Evolutionary conservation across 106 monocot species (phyloP).

Genomic region (Dioscorea dumetorum): DNA sequence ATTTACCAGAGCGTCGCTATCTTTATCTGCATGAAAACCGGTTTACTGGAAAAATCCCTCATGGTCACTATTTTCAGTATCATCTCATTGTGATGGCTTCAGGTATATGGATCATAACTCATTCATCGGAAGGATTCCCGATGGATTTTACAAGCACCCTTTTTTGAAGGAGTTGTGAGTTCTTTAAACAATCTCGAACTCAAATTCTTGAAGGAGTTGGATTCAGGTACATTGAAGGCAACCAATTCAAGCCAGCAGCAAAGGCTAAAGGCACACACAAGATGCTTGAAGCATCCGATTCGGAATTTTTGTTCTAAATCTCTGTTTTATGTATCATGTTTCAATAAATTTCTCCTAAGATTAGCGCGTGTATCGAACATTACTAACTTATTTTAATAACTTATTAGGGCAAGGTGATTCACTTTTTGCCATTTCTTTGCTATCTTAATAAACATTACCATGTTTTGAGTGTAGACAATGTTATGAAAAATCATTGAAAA

Average conservation of each 20-base stretch:
- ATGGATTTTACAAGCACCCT: slow-evolving; percentile 77
- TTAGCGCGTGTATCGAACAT: too few relatives aligned
- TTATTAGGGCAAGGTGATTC: too few relatives aligned
- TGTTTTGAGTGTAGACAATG: too few relatives aligned
- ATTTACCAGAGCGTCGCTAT: slow-evolving; percentile 90
- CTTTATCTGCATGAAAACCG: neutral
- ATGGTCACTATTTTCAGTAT: slow-evolving; percentile 1
- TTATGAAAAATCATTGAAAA: too few relatives aligned
- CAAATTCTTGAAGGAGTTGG: too few relatives aligned
- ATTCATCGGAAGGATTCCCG: slow-evolving; percentile 81
- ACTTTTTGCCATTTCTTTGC: too few relatives aligned
- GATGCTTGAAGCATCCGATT: slow-evolving; percentile 69
- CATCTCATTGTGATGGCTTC: neutral
- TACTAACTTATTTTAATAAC: neutral
- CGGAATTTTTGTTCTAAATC: slow-evolving; percentile 51
- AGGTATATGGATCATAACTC: slow-evolving; percentile 92
- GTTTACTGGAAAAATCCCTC: too few relatives aligned
- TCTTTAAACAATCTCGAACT: neutral
- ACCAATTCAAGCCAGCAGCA: slow-evolving; percentile 69
- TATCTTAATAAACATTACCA: too few relatives aligned
- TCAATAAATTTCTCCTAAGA: too few relatives aligned
- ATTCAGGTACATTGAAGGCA: slow-evolving; percentile 92
- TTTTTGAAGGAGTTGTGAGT: slow-evolving; percentile 95
- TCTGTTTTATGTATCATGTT: neutral
- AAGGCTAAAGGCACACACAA: slow-evolving; percentile 79